These are phyloP conservation scores for Pezicula carpinea DNA, from an alignment of 2,329 filamentous ascomycete species.

Conservation along the genomic window DNA sequence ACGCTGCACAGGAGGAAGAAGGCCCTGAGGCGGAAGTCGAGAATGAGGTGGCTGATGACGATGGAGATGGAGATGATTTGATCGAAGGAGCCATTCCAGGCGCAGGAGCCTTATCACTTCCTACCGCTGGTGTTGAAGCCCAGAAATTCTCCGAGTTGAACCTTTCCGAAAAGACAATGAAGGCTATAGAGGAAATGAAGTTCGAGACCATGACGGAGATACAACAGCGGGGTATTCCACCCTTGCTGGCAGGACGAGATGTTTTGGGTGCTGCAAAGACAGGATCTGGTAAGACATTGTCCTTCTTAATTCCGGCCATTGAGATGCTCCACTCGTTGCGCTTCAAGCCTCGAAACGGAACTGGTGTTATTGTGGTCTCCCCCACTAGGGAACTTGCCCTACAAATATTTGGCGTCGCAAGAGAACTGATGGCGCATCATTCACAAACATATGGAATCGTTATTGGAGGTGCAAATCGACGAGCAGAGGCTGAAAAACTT, in stretches of 20 bases:
- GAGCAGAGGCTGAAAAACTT: slow-evolving; percentile 91
- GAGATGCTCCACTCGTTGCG: slow-evolving; percentile 87
- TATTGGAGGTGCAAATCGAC: slow-evolving; percentile 88
- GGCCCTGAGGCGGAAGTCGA: slow-evolving; percentile 5
- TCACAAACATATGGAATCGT: slow-evolving; percentile 95
- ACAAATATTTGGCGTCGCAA: slow-evolving; percentile 92
- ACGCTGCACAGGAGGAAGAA: no score
- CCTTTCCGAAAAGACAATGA: slow-evolving; percentile 82
- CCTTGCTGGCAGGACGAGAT: slow-evolving; percentile 82
- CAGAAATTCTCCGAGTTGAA: slow-evolving; percentile 54
- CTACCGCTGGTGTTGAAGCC: slow-evolving; percentile 12
- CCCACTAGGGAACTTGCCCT: slow-evolving; percentile 91
- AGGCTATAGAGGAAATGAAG: slow-evolving; percentile 85
- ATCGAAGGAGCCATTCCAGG: slow-evolving; percentile 14
- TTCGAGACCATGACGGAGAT: slow-evolving; percentile 97
- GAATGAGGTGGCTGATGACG: slow-evolving; percentile 13
- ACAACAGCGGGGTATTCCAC: slow-evolving; percentile 81
- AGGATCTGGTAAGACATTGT: slow-evolving; percentile 89
- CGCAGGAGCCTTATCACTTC: slow-evolving; percentile 15
- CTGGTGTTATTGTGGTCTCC: slow-evolving; percentile 87
- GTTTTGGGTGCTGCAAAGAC: slow-evolving; percentile 95
- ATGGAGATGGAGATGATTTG: slow-evolving; percentile 14
- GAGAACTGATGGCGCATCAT: slow-evolving; percentile 89
- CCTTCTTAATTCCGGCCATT: slow-evolving; percentile 89
- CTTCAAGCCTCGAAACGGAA: slow-evolving; percentile 93